These are phyloP conservation scores for Colletotrichum cordylinicola DNA, from an alignment of 2,329 filamentous ascomycete genomes.

Conservation along the genomic window DNA sequence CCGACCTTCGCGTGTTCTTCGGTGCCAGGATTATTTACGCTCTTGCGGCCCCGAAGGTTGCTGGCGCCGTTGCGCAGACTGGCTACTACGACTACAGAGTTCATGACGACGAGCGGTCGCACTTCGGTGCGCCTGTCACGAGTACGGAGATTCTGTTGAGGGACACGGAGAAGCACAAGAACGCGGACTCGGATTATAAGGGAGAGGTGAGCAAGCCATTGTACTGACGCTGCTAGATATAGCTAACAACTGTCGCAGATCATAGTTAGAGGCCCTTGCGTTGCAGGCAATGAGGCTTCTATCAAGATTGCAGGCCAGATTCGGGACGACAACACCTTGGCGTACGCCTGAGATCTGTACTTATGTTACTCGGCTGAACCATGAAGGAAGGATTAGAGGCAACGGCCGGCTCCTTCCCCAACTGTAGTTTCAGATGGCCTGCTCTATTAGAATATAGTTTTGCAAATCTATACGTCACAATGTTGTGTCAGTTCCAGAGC, in stretches of 20 bases:
- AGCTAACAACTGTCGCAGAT: conserved; percentile 54
- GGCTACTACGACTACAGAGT: conserved; percentile 86
- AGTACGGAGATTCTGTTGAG: conserved; percentile 79
- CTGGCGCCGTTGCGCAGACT: conserved; percentile 87
- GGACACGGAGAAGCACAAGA: conserved; percentile 65
- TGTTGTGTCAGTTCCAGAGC: neutral
- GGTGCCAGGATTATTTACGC: conserved; percentile 85
- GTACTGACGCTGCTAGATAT: too few species aligned
- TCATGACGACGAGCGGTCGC: conserved; percentile 50
- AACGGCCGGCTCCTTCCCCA: neutral
- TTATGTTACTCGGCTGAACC: neutral
- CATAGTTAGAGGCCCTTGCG: conserved; percentile 74
- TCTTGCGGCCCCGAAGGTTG: conserved; percentile 81
- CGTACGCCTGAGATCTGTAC: conserved; percentile 47
- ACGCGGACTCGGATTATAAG: conserved; percentile 64
- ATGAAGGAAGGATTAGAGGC: neutral
- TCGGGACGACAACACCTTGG: conserved; percentile 75
- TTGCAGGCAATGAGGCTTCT: conserved; percentile 69
- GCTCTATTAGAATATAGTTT: neutral
- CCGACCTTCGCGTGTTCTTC: conserved; percentile 82
- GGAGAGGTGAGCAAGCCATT: conserved; percentile 64
- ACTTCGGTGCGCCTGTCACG: conserved; percentile 85
- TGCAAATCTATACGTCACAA: neutral
- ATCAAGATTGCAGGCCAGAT: conserved; percentile 71
- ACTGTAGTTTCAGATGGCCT: neutral